phyloP scores from a whole-genome alignment of 305 asterid species.

The Lippia alba region DNA sequence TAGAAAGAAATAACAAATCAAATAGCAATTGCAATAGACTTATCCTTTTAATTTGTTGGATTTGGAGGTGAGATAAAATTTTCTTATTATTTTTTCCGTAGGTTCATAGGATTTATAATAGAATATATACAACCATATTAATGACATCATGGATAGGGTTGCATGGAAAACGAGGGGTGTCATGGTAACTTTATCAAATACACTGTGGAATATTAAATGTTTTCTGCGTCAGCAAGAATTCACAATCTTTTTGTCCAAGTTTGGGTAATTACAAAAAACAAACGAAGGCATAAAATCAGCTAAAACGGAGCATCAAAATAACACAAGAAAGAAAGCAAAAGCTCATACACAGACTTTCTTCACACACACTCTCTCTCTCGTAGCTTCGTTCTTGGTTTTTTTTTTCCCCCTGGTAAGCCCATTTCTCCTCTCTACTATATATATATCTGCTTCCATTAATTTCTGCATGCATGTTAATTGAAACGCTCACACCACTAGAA shows the following conservation, averaged over 20 bases:
- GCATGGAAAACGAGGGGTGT: conserved; percentile 32
- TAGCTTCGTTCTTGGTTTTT: neutral
- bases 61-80: too few species aligned
- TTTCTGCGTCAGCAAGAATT: conserved; percentile 19
- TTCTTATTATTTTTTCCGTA: too few species aligned
- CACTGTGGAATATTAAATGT: conserved; percentile 6
- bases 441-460: neutral
- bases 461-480: conserved; percentile 27
- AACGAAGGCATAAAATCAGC: conserved; percentile 42
- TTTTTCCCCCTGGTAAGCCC: conserved; percentile 41
- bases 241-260: conserved; percentile 43
- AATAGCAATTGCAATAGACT: too few species aligned
- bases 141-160: neutral
- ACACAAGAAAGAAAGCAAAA: conserved; percentile 17
- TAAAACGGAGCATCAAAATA: conserved; percentile 24
- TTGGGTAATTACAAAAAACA: conserved; percentile 20
- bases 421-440: conserved; percentile 32
- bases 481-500: neutral
- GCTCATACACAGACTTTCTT: conserved; percentile 30
- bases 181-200: conserved; percentile 12
- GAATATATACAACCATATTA: neutral
- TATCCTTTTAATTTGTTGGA: too few species aligned
- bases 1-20: too few species aligned
- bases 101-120: too few species aligned
- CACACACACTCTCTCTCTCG: conserved; percentile 20